phyloP scores from a whole-genome alignment of 202 grass and related monocot species.

The Zoysia matrella region DNA sequence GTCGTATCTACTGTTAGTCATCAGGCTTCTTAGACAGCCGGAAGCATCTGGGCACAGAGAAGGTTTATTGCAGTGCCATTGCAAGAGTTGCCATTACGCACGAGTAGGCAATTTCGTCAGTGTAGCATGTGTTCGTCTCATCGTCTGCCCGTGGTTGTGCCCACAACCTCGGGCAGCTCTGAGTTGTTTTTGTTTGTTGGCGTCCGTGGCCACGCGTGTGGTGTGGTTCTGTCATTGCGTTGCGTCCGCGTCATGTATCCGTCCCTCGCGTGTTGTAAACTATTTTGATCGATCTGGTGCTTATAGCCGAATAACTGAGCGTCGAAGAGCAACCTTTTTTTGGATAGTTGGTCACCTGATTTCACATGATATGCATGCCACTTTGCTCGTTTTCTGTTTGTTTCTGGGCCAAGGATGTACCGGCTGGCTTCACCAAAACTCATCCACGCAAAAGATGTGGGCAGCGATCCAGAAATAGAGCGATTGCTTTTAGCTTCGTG shows the following conservation, averaged over 20 bases:
- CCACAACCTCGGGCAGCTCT: neutral
- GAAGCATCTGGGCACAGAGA: constrained; percentile 46
- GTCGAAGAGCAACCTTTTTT: constrained; percentile 31
- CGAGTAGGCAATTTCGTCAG: constrained; percentile 35
- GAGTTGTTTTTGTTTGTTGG: constrained; percentile 4
- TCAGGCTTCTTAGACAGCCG: constrained; percentile 45
- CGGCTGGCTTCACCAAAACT: neutral
- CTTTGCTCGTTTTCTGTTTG: too few species aligned
- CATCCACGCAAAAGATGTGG: constrained; percentile 37
- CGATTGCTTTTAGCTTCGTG: too few species aligned
- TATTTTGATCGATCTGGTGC: neutral
- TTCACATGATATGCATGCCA: neutral
- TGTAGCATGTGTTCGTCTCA: constrained; percentile 20
- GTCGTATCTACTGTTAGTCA: constrained; percentile 34
- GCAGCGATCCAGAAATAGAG: neutral
- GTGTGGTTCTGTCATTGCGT: constrained; percentile 32
- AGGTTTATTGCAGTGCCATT: constrained; percentile 39
- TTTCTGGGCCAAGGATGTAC: neutral
- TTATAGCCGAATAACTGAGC: constrained; percentile 45
- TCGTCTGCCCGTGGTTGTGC: too few species aligned
- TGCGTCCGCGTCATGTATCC: constrained; percentile 15
- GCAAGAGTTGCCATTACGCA: constrained; percentile 32
- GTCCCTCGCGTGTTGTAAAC: constrained; percentile 37
- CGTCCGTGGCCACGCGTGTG: constrained; percentile 3
- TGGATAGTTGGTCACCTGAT: neutral